Evolutionary conservation across 2,329 filamentous ascomycete species (phyloP), one percentile per base, ranked within the genome.

Genomic region (Tolypocladium amazonense): DNA sequence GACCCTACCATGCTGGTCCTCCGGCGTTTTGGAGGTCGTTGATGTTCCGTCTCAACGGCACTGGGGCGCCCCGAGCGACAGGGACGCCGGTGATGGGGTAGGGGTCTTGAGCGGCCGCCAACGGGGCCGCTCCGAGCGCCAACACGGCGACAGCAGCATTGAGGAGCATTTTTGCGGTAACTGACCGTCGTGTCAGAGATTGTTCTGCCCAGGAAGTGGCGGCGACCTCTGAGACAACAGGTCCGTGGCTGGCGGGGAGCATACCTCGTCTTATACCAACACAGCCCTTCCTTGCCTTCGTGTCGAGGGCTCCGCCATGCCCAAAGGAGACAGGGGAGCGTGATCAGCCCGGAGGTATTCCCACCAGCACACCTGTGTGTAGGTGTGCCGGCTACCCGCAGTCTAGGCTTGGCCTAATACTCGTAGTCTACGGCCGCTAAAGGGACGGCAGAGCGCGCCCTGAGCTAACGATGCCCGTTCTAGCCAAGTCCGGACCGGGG

Each of bases 131-230:
- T 12, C n/a, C 59, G 30, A 60, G 50, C 38, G 47, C 38, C 50
- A 59, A 15, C 0, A 43, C 5, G 47, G 57, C 47, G 47, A 53
- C 62, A 65, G 71, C 30, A 23, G 30, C 50, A 20, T 54, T 3
- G 50, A 54, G 30, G n/a, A 35, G 50, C 50, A 54, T 54, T 35
- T 54, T 37, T 20, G 20, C 50, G 2, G 30, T 7, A 23, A n/a
- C 2, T 35, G 20, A 14, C 18, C 14, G 18, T 53, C 30, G 47
- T 53, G 50, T n/a, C 30, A 53, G 15, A n/a, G 50, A 53, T n/a
- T 30, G 30, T 7, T 53, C 14, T 23, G 23, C 4, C 12, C 35
- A 7, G 27, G 27, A 25, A 3, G 30, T 23, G 30, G 50, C 18
- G 50, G 50, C 14, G 1, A 18, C 9, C 50, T 35, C 27, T 35